Base-by-base conservation (phyloP, 1,284 basidiomycete species). In the Ceratobasidium sp. region DNA sequence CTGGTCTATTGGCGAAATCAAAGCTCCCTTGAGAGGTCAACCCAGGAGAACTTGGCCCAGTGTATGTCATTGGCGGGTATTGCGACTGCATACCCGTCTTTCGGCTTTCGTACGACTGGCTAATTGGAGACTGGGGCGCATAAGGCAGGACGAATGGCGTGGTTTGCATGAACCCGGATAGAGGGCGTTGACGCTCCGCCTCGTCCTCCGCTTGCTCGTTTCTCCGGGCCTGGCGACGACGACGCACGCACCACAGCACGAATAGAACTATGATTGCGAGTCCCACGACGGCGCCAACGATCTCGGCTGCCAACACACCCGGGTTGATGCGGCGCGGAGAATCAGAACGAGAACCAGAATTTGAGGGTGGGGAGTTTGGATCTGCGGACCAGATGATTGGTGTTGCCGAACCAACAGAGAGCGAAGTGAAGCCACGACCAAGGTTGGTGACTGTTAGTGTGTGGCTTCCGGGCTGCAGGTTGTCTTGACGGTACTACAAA, bases 321-420 rank as follows among this genome's bases (percentile, higher is more conserved):
- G 35, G 6, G 48, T 66, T 66, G 48, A 33, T 35, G 23, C 44
- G n/a, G 65, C n/a, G 62, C 20, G 38, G 6, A 5, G 65, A 20
- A 20, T 5, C 3, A 30, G 27, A 18, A 12, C 38, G 27, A 27
- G 66, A 35, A 27, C 18, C 18, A 23, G 46, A 59, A 27, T 30
- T 23, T 5, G 23, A 27, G n/a, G 27, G 12, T 1, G 57, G 33
- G 1, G 60, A 14, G n/a, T 75, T 65, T 16, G 71, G 71, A 30
- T 65, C 60, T 14, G 18, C 60, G 33, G 66, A 68, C 71, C 71
- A 75, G 44, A 65, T n/a, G 12, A 75, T 54, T n/a, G 71, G 71
- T 7, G 18, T 23, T 3, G 71, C 71, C 1, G 71, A 75, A 18
- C 59, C 48, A 33, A 75, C 55, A 16, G 71, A 70, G 23, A 75